These are phyloP conservation scores for Neurospora sp. DNA, from an alignment of 2,329 filamentous ascomycete species.

Conservation along the genomic window DNA sequence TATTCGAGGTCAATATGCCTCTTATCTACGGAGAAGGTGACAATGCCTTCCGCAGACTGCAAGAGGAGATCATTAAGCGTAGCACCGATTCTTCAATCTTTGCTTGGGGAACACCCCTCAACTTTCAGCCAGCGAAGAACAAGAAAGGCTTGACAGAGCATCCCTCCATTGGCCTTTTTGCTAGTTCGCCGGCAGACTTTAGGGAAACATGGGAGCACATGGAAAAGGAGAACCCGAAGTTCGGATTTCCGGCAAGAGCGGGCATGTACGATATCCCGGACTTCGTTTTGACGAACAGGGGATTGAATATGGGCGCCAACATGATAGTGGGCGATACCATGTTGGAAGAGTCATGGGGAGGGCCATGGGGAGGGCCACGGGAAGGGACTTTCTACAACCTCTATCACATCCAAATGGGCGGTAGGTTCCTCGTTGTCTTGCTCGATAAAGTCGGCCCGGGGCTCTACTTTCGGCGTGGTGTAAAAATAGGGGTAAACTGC, in stretches of 20 bases:
- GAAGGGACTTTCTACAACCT: too few species aligned
- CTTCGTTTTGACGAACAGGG: not conserved
- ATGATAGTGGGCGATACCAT: not conserved
- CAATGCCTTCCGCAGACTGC: conserved; percentile 3
- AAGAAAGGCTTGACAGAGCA: not conserved
- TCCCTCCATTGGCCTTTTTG: not conserved
- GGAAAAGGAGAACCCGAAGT: too few species aligned
- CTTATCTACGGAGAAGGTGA: conserved; percentile 4
- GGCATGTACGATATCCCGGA: not conserved
- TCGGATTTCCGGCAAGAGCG: too few species aligned
- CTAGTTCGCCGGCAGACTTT: not conserved
- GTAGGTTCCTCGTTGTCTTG: not conserved
- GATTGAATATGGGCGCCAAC: not conserved
- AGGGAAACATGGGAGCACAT: not conserved
- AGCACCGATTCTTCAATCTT: conserved; percentile 1
- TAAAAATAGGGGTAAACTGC: not conserved
- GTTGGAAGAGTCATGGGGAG: too few species aligned
- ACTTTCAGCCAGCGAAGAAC: not conserved
- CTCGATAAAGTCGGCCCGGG: not conserved
- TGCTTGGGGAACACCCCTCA: not conserved
- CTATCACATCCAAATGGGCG: too few species aligned
- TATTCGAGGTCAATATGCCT: conserved; percentile 3
- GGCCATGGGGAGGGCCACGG: too few species aligned
- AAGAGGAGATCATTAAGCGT: conserved; percentile 4
- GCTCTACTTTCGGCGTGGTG: not conserved